Percentiles rank a stretch among this genome's conserved stretches.
These are phyloP conservation scores for Glonium stellatum DNA, from an alignment of 495 filamentous ascomycete species.

Conservation along the genomic window DNA sequence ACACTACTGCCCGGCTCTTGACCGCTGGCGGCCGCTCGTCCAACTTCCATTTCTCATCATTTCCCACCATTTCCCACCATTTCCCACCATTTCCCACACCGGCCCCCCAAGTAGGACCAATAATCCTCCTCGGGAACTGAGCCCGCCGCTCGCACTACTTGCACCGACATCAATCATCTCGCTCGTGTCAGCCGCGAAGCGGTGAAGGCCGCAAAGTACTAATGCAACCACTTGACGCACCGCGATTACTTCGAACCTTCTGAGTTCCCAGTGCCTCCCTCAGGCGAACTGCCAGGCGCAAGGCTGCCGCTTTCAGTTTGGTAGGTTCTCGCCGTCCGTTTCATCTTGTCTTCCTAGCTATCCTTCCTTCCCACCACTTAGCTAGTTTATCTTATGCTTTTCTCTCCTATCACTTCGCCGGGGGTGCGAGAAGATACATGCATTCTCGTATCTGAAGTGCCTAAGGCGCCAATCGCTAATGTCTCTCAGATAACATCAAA, in stretches of 20 bases:
- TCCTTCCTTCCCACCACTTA: background rate
- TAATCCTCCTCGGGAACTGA: slow-evolving; percentile 7
- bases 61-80: too few relatives aligned
- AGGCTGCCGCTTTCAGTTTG: slow-evolving; percentile 21
- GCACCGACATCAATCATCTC: slow-evolving; percentile 7
- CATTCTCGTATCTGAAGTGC: background rate
- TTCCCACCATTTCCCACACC: slow-evolving; percentile 27
- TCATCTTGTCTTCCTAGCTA: background rate
- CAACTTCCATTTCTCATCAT: slow-evolving; percentile 10
- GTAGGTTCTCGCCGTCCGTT: slow-evolving; percentile 13
- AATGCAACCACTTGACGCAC: slow-evolving; percentile 24
- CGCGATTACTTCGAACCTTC: background rate
- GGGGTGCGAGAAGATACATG: background rate
- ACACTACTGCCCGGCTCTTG: background rate
- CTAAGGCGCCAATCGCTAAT: slow-evolving; percentile 16
- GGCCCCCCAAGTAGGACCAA: slow-evolving; percentile 8
- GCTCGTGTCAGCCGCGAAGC: slow-evolving; percentile 23
- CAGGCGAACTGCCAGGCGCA: slow-evolving; percentile 22
- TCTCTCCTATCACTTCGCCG: background rate
- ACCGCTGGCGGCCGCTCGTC: background rate
- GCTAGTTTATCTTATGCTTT: background rate
- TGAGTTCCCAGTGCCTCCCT: slow-evolving; percentile 2
- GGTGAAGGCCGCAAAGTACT: slow-evolving; percentile 24
- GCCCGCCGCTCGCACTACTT: slow-evolving; percentile 5
- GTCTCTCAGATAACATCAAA: background rate